phyloP scores from a whole-genome alignment of 768 basidiomycete genomes.

The Psilocybe subaeruginosa region DNA sequence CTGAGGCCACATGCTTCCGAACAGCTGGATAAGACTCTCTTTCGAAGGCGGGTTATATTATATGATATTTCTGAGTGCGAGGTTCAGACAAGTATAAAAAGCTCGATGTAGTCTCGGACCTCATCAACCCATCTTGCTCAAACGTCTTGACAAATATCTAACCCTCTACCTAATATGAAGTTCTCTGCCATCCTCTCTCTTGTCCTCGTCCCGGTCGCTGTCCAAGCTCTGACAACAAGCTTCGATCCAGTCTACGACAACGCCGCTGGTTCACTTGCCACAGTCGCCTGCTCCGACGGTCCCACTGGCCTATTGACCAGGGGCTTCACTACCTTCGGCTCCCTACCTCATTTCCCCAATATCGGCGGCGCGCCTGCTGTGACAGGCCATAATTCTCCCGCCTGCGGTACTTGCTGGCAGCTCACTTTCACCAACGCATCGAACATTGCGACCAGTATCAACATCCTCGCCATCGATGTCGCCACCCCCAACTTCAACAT shows the following conservation, averaged over 20 bases:
- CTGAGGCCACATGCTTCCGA: not conserved
- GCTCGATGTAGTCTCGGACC: not conserved
- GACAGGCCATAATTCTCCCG: conserved; percentile 49
- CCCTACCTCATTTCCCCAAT: conserved; percentile 59
- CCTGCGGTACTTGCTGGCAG: conserved; percentile 66
- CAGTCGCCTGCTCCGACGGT: conserved; percentile 52
- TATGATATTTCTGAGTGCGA: not conserved
- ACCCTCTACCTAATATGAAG: conserved; percentile 31
- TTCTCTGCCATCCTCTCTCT: conserved; percentile 26
- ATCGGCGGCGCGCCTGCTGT: conserved; percentile 61
- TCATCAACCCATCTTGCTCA: not conserved
- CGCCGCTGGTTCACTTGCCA: conserved; percentile 35
- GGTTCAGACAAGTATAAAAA: not conserved
- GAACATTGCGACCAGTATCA: conserved; percentile 39
- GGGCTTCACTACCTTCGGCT: conserved; percentile 50
- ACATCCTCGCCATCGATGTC: conserved; percentile 55
- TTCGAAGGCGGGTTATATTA: too few species aligned
- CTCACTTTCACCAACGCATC: conserved; percentile 45
- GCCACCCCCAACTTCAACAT: conserved; percentile 51
- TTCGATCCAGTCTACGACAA: conserved; percentile 59
- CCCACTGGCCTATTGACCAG: conserved; percentile 49
- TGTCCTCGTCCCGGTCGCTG: conserved; percentile 23
- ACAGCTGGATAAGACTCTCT: not conserved
- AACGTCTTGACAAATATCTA: not conserved
- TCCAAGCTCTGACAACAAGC: conserved; percentile 29